Evolutionary conservation across 1,284 basidiomycete species (phyloP), one percentile per base, ranked within the genome.

Genomic region (Boletellus deceptivus): DNA sequence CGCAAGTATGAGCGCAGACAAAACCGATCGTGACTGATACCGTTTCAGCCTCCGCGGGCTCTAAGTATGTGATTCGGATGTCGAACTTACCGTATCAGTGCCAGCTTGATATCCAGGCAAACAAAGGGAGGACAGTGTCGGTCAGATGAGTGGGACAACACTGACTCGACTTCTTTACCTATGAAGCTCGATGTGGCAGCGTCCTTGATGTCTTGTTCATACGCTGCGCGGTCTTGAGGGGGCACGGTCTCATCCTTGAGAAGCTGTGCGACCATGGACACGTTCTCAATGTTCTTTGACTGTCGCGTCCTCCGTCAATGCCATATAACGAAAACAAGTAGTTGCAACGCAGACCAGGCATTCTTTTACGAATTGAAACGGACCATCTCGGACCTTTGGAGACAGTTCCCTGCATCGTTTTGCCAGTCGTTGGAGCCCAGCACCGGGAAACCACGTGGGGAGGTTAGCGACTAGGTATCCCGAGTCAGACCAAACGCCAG

Each of bases 391-490:
- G 43, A 70, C 56, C 24, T 60, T 52, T n/a, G 59, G 43, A 16
- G 60, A 62, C n/a, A 67, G 37, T 25, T 60, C 52, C 39, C 52
- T 59, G 42, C 63, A 59, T 41, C 60, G 55, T 11, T 48, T 48
- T 7, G 65, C 68, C 18, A 52, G 40, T 25, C 53, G 64, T 22
- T 64, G 55, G 17, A 68, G 59, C 18, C 46, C 52, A 1, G 61
- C 57, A 7, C 68, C 67, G 0, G 72, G 71, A 33, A 72, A 55
- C 70, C 68, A 74, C 9, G 64, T 49, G 0, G 74, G 70, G 31
- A 74, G 39, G 13, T 55, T 27, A 59, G 53, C 24, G 18, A 64
- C 65, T 65, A 43, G 34, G 14, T 11, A 13, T 14, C 4, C 9
- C 29, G 29, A 29, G 42, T 52, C 55, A 39, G 62, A 59, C 3